These are phyloP conservation scores for Chalaropsis thielavioides DNA, from an alignment of 2,329 filamentous ascomycete genomes.

Conservation along the genomic window DNA sequence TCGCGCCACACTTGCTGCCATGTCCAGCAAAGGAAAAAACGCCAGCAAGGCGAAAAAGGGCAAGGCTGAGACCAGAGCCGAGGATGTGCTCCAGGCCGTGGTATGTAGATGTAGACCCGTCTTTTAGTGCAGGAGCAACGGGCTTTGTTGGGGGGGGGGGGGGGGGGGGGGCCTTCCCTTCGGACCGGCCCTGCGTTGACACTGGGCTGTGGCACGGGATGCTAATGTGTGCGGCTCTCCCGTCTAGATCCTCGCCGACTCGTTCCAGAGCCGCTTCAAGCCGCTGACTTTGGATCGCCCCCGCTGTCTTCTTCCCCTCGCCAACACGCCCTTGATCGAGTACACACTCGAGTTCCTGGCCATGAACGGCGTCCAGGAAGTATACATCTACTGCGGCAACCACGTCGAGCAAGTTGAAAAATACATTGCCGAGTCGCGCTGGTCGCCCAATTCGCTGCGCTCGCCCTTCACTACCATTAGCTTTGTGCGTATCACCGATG, in stretches of 20 bases:
- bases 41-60: slow-evolving; percentile 39
- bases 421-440: slow-evolving; percentile 66
- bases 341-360: slow-evolving; percentile 95
- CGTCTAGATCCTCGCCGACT: slow-evolving; percentile 70
- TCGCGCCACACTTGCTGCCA: not conserved
- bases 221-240: not conserved
- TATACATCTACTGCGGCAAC: slow-evolving; percentile 81
- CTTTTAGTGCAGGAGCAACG: slow-evolving; percentile 18
- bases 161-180: too few relatives aligned
- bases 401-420: slow-evolving; percentile 77
- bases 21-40: slow-evolving; percentile 19
- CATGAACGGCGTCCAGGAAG: slow-evolving; percentile 86
- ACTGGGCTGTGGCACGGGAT: slow-evolving; percentile 3
- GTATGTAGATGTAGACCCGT: slow-evolving; percentile 30
- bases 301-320: slow-evolving; percentile 84
- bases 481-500: slow-evolving; percentile 70
- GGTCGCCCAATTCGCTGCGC: slow-evolving; percentile 43
- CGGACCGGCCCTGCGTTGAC: not conserved
- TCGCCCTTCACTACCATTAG: slow-evolving; percentile 64
- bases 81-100: slow-evolving; percentile 44
- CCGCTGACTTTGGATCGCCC: slow-evolving; percentile 83
- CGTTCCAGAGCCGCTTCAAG: slow-evolving; percentile 80
- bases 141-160: not conserved
- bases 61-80: slow-evolving; percentile 39
- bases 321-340: slow-evolving; percentile 89